phyloP scores from a whole-genome alignment of 768 basidiomycete species.

The Kockovaella imperatae region DNA sequence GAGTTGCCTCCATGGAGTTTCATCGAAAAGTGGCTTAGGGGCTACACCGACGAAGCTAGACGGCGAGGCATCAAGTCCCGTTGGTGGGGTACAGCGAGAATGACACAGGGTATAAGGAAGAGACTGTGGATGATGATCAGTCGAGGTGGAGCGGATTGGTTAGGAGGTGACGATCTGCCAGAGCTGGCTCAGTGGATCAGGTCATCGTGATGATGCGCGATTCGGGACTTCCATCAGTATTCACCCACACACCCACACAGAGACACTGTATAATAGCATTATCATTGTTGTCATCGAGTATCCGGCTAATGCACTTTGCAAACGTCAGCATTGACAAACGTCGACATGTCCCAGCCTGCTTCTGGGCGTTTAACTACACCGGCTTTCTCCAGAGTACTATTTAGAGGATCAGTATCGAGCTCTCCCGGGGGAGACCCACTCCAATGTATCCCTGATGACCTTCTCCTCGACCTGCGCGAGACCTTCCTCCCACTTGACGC shows the following conservation, averaged over 20 bases:
- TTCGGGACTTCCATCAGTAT: too few species aligned
- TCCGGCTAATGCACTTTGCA: slow-evolving; percentile 43
- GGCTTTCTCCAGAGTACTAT: slow-evolving; percentile 65
- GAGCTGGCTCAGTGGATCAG: slow-evolving; percentile 3
- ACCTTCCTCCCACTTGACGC: slow-evolving; percentile 65
- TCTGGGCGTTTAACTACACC: slow-evolving; percentile 59
- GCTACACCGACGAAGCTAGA: slow-evolving; percentile 1
- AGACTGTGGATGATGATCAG: slow-evolving; percentile 7
- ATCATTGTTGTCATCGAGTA: too few species aligned
- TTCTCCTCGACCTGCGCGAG: slow-evolving; percentile 58
- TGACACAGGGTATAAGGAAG: slow-evolving; percentile 8
- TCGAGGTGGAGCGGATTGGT: slow-evolving; percentile 7
- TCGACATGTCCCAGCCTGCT: slow-evolving; percentile 51
- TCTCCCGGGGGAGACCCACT: slow-evolving; percentile 48
- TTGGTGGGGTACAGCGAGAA: slow-evolving; percentile 17
- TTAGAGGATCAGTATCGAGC: not conserved
- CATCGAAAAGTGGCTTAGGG: not conserved
- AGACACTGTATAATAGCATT: too few species aligned
- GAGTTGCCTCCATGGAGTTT: not conserved
- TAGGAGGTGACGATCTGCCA: slow-evolving; percentile 16
- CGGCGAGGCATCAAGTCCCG: slow-evolving; percentile 11
- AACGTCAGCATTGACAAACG: slow-evolving; percentile 57
- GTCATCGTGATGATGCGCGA: too few species aligned
- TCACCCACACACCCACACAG: too few species aligned
- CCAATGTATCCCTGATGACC: slow-evolving; percentile 63